Evolutionary conservation across 805 yeast genomes (phyloP).

Genomic region (Torulaspora franciscae): DNA sequence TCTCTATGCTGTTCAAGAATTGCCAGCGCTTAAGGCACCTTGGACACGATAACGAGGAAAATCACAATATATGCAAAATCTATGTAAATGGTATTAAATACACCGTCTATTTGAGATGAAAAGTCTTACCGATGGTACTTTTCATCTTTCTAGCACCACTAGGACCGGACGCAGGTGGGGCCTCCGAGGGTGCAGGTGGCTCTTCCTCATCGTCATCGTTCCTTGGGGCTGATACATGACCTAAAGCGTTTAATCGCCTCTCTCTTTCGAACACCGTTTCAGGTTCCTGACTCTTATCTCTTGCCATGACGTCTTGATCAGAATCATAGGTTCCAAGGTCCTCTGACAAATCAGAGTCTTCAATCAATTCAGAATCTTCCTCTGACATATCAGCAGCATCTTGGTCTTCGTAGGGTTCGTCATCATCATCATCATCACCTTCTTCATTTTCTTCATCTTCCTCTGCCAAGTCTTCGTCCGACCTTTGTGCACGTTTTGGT

Average conservation of each 20-base stretch:
- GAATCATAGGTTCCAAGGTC: slow-evolving; percentile 27
- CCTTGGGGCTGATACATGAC: slow-evolving; percentile 39
- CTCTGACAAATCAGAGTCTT: slow-evolving; percentile 19
- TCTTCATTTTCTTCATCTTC: slow-evolving; percentile 23
- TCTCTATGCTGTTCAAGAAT: neutral
- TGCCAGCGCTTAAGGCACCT: neutral
- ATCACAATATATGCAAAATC: neutral
- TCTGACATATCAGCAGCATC: slow-evolving; percentile 10
- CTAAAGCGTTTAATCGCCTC: slow-evolving; percentile 58
- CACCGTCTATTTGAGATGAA: slow-evolving; percentile 9
- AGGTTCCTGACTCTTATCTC: slow-evolving; percentile 23
- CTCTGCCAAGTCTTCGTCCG: slow-evolving; percentile 17
- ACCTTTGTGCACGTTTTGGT: slow-evolving; percentile 8
- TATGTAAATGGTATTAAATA: neutral
- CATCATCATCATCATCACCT: slow-evolving; percentile 16
- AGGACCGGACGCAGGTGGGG: slow-evolving; percentile 5
- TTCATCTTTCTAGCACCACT: slow-evolving; percentile 16
- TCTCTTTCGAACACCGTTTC: slow-evolving; percentile 66
- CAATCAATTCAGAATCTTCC: slow-evolving; percentile 20
- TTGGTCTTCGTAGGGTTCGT: slow-evolving; percentile 18
- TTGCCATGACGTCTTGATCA: slow-evolving; percentile 19
- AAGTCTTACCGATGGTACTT: slow-evolving; percentile 16
- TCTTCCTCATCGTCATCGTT: slow-evolving; percentile 49
- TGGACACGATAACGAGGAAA: neutral
- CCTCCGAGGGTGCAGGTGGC: slow-evolving; percentile 14